Percentiles rank a stretch among this genome's conserved stretches.
These are phyloP conservation scores for Leishmania amazonensis DNA, from an alignment of 208 protist species.

Conservation along the genomic window DNA sequence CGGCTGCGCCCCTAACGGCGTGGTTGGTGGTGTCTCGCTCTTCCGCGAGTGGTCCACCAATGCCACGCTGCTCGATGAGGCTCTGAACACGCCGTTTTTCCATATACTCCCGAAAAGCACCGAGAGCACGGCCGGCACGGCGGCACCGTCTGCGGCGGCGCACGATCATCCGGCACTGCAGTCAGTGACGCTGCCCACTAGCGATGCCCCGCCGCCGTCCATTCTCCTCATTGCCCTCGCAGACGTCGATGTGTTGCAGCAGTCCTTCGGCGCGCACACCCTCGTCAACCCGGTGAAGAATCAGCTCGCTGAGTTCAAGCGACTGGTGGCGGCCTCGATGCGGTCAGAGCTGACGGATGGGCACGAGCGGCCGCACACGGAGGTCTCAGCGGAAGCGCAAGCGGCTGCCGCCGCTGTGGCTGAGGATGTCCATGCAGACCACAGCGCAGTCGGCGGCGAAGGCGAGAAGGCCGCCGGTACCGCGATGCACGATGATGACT, in stretches of 20 bases:
- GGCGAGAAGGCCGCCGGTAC: not conserved
- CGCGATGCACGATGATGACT: not conserved
- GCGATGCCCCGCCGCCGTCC: constrained; percentile 24
- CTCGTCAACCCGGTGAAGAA: constrained; percentile 35
- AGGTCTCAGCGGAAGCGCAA: not conserved
- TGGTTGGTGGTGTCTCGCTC: not conserved
- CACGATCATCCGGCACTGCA: not conserved
- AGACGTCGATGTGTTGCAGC: constrained; percentile 60
- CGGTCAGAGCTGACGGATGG: constrained; percentile 30
- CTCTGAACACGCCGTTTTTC: not conserved
- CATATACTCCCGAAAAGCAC: not conserved
- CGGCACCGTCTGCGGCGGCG: not conserved
- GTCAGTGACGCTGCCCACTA: constrained; percentile 16
- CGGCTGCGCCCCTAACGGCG: not conserved
- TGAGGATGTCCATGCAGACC: not conserved
- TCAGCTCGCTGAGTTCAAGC: constrained; percentile 45
- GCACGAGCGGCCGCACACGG: not conserved
- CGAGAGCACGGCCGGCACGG: not conserved
- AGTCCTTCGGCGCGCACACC: constrained; percentile 60
- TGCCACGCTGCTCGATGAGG: constrained; percentile 11
- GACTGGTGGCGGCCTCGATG: constrained; percentile 38
- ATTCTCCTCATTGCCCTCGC: constrained; percentile 60
- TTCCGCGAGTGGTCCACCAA: constrained; percentile 19
- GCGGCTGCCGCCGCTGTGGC: not conserved
- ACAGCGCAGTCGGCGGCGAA: not conserved